Base-by-base conservation (phyloP, 345 rosid genomes). In the Euphorbia pulcherrima region DNA sequence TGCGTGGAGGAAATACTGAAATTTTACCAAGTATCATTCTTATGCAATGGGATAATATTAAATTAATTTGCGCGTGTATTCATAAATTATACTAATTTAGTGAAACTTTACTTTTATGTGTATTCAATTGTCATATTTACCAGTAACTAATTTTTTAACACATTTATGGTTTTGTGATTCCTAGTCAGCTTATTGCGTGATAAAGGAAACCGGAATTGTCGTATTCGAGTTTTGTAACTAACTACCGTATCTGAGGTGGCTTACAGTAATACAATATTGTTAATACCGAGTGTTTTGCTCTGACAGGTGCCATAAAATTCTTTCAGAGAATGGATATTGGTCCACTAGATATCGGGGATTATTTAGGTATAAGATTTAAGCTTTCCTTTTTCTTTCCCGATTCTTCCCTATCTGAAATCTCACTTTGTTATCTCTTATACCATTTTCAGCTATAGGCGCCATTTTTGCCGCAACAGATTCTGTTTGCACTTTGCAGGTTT, bases 401-500 rank as follows among this genome's bases (percentile, higher is more conserved):
- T 41, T 56, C n/a, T 62, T 58, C 21, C 16, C 12, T 44, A 56
- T 53, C 16, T 35, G 9, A 58, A 24, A 21, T 20, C 9, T 48
- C 6, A 9, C 29, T 20, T 24, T 20, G 18, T 1, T 50, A 30
- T 60, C 28, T 54, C 16, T 60, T 23, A 51, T 53, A 23, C 72
- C 21, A 21, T 76, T 57, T 69, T 76, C 73, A 94, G 99, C 99
- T 71, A 91, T 91, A 69, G 99, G 99, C 71, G 96, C 92, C 48
- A 94, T 94, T 81, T 91, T 94, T 78, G 86, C 99, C 71, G 99
- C 97, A 40, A 94, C 99, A 3, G 99, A 94, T 76, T 94, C 99
- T 71, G 99, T 94, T 72, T 90, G 98, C 82, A 93, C 98, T 41
- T 82, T 93, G 80, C 98, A 93, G 87, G 98, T 87, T 57, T 72